Base-by-base conservation (phyloP, 2,329 filamentous ascomycete genomes). In the Fusarium anguioides region DNA sequence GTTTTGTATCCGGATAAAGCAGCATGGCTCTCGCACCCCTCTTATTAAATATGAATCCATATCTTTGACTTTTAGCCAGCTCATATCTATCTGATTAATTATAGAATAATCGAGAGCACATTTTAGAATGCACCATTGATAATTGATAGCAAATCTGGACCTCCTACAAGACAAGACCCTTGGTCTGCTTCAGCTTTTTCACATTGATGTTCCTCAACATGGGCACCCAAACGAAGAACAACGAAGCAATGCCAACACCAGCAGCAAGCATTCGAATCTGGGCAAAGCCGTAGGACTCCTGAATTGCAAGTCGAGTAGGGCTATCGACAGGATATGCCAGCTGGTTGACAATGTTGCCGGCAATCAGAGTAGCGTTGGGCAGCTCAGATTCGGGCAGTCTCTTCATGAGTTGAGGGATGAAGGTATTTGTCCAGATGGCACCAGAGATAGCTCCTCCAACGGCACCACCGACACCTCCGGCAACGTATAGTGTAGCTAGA, bases 251-350 rank as follows among this genome's bases (percentile, higher is more conserved):
- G 3, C 72, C 74, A 21, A 72, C 71, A 18, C 78, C 78, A n/a
- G 77, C 76, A 49, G 76, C 74, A 26, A 79, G 73, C 78, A 80
- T 79, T 31, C 74, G 65, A 14, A 75, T 77, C 75, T 86, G 83
- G 6, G 81, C 77, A 35, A 81, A 79, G 2, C 78, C 82, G 57
- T 86, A 86, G 1, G 83, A 81, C 44, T 75, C 54, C 27, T 81
- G 77, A 48, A 85, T 83, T 4, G 77, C 84, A 18, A 76, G 60
- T 17, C 84, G 74, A 21, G 76, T 79, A 0, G 77, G 72, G 8
- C 71, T 81, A 6, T 81, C 79, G 17, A 81, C 69, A 0, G 77
- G 69, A 62, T 83, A 85, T 7, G 64, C 63, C 5, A 81, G 66
- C 66, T 82, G 81, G 6, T 63, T 69, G 0, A 54, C 53, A n/a